phyloP scores from a whole-genome alignment of 495 filamentous ascomycete genomes.

The Podospora pseudocomata region DNA sequence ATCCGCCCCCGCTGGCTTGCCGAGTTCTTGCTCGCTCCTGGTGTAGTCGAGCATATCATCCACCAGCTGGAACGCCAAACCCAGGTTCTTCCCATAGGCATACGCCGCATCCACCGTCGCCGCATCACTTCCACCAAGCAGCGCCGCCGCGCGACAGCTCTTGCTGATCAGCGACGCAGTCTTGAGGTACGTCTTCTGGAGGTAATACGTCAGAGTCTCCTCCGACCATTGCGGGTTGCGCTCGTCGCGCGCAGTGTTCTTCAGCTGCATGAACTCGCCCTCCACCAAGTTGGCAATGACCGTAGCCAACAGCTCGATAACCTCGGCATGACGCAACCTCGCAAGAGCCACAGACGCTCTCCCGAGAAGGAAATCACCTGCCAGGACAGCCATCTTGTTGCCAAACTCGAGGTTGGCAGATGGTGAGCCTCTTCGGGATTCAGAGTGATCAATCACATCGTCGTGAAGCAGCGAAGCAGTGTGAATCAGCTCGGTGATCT shows the following conservation, averaged over 20 bases:
- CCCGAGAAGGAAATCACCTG: constrained; percentile 90
- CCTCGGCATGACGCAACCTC: constrained; percentile 84
- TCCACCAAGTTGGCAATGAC: constrained; percentile 97
- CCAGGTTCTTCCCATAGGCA: constrained; percentile 84
- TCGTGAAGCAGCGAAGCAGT: constrained; percentile 95
- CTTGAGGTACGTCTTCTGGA: constrained; percentile 99
- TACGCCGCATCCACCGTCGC: constrained; percentile 89
- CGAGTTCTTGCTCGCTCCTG: constrained; percentile 73
- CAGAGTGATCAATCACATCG: constrained; percentile 93
- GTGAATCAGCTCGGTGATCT: constrained; percentile 96
- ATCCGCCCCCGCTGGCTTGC: constrained; percentile 93
- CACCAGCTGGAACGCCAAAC: constrained; percentile 94
- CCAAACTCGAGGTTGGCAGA: constrained; percentile 92
- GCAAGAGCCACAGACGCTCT: constrained; percentile 91
- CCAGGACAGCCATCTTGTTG: constrained; percentile 98
- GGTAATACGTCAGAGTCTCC: constrained; percentile 84
- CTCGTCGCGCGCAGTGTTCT: constrained; percentile 90
- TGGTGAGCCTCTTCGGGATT: constrained; percentile 72
- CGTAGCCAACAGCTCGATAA: constrained; percentile 88
- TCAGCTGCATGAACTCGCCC: constrained; percentile 98
- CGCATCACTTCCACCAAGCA: constrained; percentile 72
- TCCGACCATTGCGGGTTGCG: constrained; percentile 75
- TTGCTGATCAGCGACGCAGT: constrained; percentile 94
- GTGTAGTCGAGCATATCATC: constrained; percentile 99
- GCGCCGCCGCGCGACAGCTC: constrained; percentile 82